These are phyloP conservation scores for Rhododendron simsii DNA, from an alignment of 148 eudicot species.

Conservation along the genomic window DNA sequence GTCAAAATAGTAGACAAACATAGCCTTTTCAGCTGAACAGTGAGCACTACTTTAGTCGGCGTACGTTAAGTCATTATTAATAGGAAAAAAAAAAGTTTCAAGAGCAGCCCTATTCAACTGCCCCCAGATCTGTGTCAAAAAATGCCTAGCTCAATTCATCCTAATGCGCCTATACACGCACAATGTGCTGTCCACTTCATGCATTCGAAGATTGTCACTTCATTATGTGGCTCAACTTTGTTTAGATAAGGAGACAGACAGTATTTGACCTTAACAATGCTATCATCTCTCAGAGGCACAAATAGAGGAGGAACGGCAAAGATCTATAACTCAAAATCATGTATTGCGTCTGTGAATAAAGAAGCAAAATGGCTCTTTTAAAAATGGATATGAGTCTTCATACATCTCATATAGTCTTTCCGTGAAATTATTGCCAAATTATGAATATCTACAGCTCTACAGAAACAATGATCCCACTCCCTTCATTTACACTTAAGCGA, in stretches of 20 bases:
- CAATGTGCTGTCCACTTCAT: background rate
- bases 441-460: conserved; percentile 1
- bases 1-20: background rate
- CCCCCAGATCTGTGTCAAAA: background rate
- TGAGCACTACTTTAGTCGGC: background rate
- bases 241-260: background rate
- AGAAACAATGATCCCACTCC: background rate
- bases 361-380: background rate
- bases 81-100: background rate
- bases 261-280: background rate
- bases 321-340: background rate
- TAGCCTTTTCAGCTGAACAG: background rate
- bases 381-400: background rate
- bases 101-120: background rate
- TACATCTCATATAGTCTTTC: background rate
- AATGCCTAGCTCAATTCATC: background rate
- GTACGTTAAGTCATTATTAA: background rate
- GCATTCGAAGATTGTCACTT: background rate
- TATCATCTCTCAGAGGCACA: background rate
- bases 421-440: background rate
- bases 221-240: background rate
- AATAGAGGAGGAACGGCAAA: background rate
- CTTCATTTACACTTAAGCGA: background rate
- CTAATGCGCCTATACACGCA: background rate
- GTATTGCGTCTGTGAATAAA: background rate